Evolutionary conservation across 2,329 filamentous ascomycete genomes (phyloP).

Genomic region (Septoria linicola): DNA sequence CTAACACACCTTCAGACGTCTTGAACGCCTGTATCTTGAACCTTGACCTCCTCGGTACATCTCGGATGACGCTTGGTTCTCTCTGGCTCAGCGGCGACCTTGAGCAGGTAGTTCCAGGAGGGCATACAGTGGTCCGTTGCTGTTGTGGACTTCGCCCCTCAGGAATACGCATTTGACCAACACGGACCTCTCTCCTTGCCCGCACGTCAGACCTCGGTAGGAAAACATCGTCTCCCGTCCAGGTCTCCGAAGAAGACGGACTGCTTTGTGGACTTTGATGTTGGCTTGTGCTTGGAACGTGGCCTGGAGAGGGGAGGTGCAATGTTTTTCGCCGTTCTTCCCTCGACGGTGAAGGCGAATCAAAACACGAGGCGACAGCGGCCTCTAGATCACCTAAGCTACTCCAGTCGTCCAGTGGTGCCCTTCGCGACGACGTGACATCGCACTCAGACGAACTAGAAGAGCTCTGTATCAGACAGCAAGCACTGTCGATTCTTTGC

Average conservation of each 20-base stretch:
- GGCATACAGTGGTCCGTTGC: too few species aligned
- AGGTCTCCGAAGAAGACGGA: conserved; percentile 24
- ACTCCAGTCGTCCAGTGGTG: background rate
- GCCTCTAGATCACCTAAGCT: conserved; percentile 10
- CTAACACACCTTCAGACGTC: background rate
- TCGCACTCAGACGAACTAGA: background rate
- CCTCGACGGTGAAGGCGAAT: conserved; percentile 1
- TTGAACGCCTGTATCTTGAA: background rate
- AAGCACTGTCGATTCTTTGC: background rate
- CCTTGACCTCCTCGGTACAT: background rate
- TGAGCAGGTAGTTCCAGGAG: conserved; percentile 1
- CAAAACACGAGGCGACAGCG: conserved; percentile 8
- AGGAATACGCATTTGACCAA: background rate
- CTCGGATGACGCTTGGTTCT: background rate
- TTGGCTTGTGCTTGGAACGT: background rate
- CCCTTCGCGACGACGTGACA: background rate
- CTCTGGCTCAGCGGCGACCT: background rate
- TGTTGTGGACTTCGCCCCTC: too few species aligned
- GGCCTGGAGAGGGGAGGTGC: background rate
- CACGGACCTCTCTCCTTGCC: background rate
- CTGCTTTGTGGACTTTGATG: background rate
- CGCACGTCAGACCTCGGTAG: background rate
- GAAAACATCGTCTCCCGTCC: conserved; percentile 30
- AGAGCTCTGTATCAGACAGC: background rate
- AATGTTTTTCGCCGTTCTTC: conserved; percentile 14